Evolutionary conservation across 2,329 filamentous ascomycete genomes (phyloP).

Genomic region (Fusarium tupiense): DNA sequence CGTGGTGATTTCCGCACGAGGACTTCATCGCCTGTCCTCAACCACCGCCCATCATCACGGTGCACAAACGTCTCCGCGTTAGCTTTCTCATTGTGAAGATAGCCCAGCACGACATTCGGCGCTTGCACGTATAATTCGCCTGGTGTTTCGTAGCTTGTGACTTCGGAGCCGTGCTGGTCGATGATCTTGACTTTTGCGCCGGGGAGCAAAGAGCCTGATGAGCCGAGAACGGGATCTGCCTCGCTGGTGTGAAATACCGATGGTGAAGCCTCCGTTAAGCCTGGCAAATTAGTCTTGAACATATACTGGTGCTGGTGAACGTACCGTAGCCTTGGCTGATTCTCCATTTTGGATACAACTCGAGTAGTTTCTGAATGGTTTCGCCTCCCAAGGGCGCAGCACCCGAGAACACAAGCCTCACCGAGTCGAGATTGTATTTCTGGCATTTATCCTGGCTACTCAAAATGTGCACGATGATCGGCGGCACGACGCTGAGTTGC

Average conservation of each 20-base stretch:
- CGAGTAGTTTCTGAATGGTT: conserved; percentile 70
- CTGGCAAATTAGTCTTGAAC: conserved; percentile 47
- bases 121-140: conserved; percentile 84
- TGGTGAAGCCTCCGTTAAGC: conserved; percentile 78
- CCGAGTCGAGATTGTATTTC: conserved; percentile 28
- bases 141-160: conserved; percentile 74
- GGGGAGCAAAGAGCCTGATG: conserved; percentile 73
- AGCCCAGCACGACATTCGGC: conserved; percentile 82
- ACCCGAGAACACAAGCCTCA: conserved; percentile 21
- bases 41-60: conserved; percentile 70
- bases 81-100: conserved; percentile 86
- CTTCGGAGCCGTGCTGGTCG: conserved; percentile 71
- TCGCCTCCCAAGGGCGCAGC: conserved; percentile 79
- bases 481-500: conserved; percentile 28
- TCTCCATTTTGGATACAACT: conserved; percentile 70
- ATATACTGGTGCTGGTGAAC: background rate
- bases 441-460: conserved; percentile 5
- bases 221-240: conserved; percentile 73
- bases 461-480: conserved; percentile 25
- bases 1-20: conserved; percentile 69
- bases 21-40: conserved; percentile 87
- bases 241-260: conserved; percentile 67
- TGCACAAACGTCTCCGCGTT: conserved; percentile 79
- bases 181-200: conserved; percentile 72
- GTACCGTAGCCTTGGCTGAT: conserved; percentile 78